These are phyloP conservation scores for Periconia sp. DNA, from an alignment of 2,329 filamentous ascomycete species.

Conservation along the genomic window DNA sequence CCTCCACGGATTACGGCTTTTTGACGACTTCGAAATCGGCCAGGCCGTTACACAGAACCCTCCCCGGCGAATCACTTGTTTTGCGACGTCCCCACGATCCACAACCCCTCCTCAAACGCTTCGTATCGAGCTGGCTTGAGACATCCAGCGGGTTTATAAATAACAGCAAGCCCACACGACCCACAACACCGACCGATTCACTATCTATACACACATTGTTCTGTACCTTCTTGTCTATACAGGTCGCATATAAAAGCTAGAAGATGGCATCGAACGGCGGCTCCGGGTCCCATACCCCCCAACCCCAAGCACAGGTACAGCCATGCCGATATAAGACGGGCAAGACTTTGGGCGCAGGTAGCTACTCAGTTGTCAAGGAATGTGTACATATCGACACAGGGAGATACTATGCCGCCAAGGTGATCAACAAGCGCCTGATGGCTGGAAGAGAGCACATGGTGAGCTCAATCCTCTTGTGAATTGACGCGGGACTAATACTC, in stretches of 20 bases:
- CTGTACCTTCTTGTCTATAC: background rate
- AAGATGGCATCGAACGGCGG: constrained; percentile 41
- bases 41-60: too few species aligned
- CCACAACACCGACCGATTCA: background rate
- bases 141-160: background rate
- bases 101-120: too few species aligned
- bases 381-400: constrained; percentile 98
- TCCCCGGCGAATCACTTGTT: too few species aligned
- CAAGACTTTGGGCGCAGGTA: constrained; percentile 94
- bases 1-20: too few species aligned
- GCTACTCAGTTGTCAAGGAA: constrained; percentile 98
- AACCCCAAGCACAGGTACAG: constrained; percentile 69
- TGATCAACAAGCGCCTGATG: constrained; percentile 99
- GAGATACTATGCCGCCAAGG: constrained; percentile 97
- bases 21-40: too few species aligned
- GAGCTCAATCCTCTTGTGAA: constrained; percentile 15
- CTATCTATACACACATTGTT: background rate
- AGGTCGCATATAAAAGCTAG: background rate
- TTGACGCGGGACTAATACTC: constrained; percentile 12
- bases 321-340: constrained; percentile 98
- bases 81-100: too few species aligned
- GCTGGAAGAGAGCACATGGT: constrained; percentile 98
- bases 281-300: constrained; percentile 37
- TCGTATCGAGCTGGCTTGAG: constrained; percentile 2
- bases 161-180: background rate